Evolutionary conservation across 192 early-diverging fungal genomes (phyloP), one percentile per base, ranked within the genome.

Genomic region (Funneliformis geosporum): DNA sequence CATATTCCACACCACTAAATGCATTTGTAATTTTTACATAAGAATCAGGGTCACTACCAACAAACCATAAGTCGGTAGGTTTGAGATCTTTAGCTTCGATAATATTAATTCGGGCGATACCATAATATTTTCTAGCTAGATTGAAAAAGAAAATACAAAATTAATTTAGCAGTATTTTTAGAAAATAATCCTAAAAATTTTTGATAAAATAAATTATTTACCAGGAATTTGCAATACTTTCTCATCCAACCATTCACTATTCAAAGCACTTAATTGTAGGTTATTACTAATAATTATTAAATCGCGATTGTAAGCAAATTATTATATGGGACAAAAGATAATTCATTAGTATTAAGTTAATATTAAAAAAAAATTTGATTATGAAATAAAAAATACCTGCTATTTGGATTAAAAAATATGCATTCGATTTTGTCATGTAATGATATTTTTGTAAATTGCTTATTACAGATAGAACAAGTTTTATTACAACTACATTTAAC

Each of bases 21-120:
- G 96, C 75, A 39, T 78, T 77, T 47, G 76, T 78, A 23, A 98
- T 84, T 60, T 92, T 91, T 33, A 90, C 86, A 84, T 98, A 99
- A 18, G 98, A 97, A 76, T 99, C 97, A 2, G 95, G 96, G 82
- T 92, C 94, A 82, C 92, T 89, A 75, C 84, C 86, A 5, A 83
- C 88, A 12, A 65, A 50, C 76, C 65, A 78, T 1, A 27, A 68
- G 82, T 97, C 96, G 14, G 93, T 93, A 40, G 95, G 94, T 80
- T 88, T 89, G 42, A 98, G 83, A n/a, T 88, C 87, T 59, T 92
- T 89, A 7, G 94, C 95, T 75, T 89, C 86, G 60, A 90, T 79
- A 62, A 95, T 85, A 55, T 92, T 88, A 42, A 97, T 80, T 84
- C 95, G 90, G 38, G 93, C 85, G 73, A 95, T 83, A 66, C 94